Percentiles rank a stretch among this genome's conserved stretches.
Conservation (phyloP, 2,329 filamentous ascomycete genomes). For the Monosporascus sp. region DNA sequence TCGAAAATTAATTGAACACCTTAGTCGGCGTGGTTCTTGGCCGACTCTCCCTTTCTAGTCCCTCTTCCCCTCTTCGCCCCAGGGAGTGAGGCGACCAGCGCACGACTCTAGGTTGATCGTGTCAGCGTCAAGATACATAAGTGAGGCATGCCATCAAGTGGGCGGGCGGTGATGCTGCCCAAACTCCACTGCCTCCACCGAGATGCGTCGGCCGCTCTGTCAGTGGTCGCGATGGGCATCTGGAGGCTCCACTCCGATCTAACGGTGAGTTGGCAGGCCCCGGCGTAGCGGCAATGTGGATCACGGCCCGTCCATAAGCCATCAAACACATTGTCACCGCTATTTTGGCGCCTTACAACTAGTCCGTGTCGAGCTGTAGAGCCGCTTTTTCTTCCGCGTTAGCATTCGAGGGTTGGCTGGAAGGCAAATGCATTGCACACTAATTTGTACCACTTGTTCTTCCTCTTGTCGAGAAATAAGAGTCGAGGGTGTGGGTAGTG, state of each 20-base stretch:
- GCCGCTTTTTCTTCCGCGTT: background rate
- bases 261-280: conserved; percentile 14
- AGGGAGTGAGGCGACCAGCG: background rate
- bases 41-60: background rate
- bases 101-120: background rate
- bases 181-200: conserved; percentile 25
- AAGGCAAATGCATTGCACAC: background rate
- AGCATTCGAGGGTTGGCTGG: background rate
- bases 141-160: background rate
- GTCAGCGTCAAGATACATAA: background rate
- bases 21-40: too few relatives aligned
- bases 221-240: conserved; percentile 17
- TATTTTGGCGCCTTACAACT: conserved; percentile 11
- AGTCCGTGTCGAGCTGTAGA: too few relatives aligned
- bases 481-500: too few relatives aligned
- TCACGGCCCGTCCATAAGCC: conserved; percentile 16
- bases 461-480: too few relatives aligned
- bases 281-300: conserved; percentile 25
- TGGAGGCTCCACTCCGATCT: conserved; percentile 16
- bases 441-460: too few relatives aligned
- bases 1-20: too few relatives aligned
- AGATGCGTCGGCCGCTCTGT: conserved; percentile 23
- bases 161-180: conserved; percentile 23
- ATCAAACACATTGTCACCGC: conserved; percentile 29
- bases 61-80: background rate